Evolutionary conservation across 345 rosid species (phyloP).

Genomic region (Sisymbrium irio): DNA sequence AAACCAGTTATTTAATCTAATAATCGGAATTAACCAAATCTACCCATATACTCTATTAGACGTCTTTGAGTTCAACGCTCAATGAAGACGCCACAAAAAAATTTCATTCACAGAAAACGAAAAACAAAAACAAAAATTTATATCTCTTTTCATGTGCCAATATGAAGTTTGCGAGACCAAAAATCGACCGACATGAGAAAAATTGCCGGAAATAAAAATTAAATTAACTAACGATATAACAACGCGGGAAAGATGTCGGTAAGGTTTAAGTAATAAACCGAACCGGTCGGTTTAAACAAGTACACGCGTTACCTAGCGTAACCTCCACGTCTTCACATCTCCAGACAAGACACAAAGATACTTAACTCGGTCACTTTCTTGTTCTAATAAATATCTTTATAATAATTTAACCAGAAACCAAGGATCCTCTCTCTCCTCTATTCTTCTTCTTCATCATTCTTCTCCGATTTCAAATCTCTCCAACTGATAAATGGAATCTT

Average conservation of each 20-base stretch:
- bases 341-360: slow-evolving; percentile 16
- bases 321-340: slow-evolving; percentile 22
- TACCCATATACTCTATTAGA: no score
- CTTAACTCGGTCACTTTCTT: slow-evolving; percentile 9
- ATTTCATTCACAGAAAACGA: no score
- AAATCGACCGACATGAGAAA: not conserved
- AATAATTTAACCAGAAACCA: not conserved
- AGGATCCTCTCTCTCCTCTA: not conserved
- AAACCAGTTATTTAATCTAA: no score
- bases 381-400: slow-evolving; percentile 21
- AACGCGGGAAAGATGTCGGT: slow-evolving; percentile 30
- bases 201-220: not conserved
- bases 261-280: not conserved
- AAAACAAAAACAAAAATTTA: not conserved
- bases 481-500: slow-evolving; percentile 23
- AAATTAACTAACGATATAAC: not conserved
- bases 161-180: not conserved
- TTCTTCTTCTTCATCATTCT: not conserved
- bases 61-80: no score
- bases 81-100: no score
- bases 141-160: not conserved
- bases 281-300: slow-evolving; percentile 9
- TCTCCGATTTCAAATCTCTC: slow-evolving; percentile 18
- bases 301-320: slow-evolving; percentile 31
- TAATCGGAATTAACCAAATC: no score